Percentiles rank a stretch among this genome's conserved stretches.
These are phyloP conservation scores for Mycosphaerella arachidis DNA, from an alignment of 2,329 filamentous ascomycete species.

Conservation along the genomic window DNA sequence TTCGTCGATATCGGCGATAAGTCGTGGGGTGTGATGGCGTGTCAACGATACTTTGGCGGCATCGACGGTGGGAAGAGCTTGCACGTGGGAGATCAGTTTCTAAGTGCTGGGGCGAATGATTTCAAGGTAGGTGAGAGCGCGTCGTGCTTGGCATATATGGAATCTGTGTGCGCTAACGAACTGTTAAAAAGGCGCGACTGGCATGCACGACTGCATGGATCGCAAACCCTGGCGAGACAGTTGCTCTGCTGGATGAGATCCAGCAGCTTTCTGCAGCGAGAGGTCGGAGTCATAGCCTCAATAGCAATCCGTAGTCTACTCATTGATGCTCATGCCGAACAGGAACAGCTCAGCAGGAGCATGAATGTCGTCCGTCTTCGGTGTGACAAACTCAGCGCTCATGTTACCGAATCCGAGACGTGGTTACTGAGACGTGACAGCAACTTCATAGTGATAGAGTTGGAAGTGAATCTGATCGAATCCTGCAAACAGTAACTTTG, in stretches of 20 bases:
- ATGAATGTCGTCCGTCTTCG: too few relatives aligned
- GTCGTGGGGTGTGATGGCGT: constrained; percentile 88
- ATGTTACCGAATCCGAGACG: too few relatives aligned
- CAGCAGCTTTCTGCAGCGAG: constrained; percentile 26
- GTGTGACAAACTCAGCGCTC: too few relatives aligned
- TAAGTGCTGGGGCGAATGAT: constrained; percentile 92
- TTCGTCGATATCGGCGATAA: constrained; percentile 99
- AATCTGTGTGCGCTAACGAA: not conserved
- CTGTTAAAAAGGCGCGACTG: constrained; percentile 57
- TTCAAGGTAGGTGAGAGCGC: constrained; percentile 62
- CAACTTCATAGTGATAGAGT: too few relatives aligned
- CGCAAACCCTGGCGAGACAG: constrained; percentile 84
- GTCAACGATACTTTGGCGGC: constrained; percentile 81
- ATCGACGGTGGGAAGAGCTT: constrained; percentile 74
- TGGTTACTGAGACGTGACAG: too few relatives aligned
- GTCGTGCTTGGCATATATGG: not conserved
- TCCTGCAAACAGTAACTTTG: too few relatives aligned
- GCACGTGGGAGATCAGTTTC: constrained; percentile 92
- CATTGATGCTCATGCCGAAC: too few relatives aligned
- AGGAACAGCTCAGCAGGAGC: too few relatives aligned
- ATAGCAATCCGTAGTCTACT: not conserved
- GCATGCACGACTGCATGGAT: constrained; percentile 97
- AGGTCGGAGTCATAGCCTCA: constrained; percentile 2
- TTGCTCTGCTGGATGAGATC: constrained; percentile 82
- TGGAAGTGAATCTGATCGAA: too few relatives aligned